Evolutionary conservation across 495 filamentous ascomycete genomes (phyloP), one percentile per base, ranked within the genome.

Genomic region (Neurospora sp.): DNA sequence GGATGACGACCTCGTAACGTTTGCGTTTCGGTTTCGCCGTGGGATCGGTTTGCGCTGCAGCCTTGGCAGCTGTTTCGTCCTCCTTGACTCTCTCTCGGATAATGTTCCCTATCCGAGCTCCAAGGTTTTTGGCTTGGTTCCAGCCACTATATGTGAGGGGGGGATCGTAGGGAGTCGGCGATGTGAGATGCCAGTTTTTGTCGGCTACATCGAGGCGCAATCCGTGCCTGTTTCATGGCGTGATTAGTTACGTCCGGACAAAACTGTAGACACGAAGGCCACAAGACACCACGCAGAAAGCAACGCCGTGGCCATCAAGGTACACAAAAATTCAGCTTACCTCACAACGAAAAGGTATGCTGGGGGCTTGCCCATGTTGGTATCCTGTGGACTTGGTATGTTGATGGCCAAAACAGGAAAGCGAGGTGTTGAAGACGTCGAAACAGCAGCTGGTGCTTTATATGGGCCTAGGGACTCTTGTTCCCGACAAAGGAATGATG

Each of bases 101-200:
- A 8, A 98, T 89, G 74, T 84, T 89, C 4, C 90, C 90, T 72
- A 99, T 97, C 45, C 94, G 89, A 21, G 86, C 84, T 4, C 96
- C 96, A 3, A 98, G 84, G 10, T 88, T 89, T 73, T 91, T 90
- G 70, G 91, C 90, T 79, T 98, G 95, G 24, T 88, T 88, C 94
- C 94, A 98, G 62, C 96, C 96, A 74, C 93, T 92, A 78, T 97
- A 98, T 19, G 94, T 97, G 69, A 99, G 87, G 54, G 96, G 96
- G 59, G 96, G 92, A 74, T 99, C 95, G 84, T 98, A 98, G 6
- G 96, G 96, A 4, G 92, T 95, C 4, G 94, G 91, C 5, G 96
- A 97, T n/a, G 92, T 91, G 15, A 97, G 86, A 82, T 98, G 94
- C 96, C 96, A 99, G 81, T 93, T 87, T 78, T 93, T 92, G 84